Base-by-base conservation (phyloP, 2,329 filamentous ascomycete genomes). In the Lasiodiplodia hormozganensis region DNA sequence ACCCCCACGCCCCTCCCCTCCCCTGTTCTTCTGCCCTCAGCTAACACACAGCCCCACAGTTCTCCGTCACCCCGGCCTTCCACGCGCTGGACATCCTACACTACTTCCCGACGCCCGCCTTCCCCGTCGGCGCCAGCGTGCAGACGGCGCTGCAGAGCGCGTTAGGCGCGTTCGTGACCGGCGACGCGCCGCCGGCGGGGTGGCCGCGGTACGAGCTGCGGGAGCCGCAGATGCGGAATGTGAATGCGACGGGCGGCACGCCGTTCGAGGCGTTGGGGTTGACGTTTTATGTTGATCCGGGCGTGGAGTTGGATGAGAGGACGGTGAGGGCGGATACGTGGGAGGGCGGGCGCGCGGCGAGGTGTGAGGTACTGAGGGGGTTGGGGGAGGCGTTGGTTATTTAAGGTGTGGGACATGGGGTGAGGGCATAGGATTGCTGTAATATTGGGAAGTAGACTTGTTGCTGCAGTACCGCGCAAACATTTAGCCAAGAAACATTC, bases 351-450 rank as follows among this genome's bases (percentile, higher is more conserved):
- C 62, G 73, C 10, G 72, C 71, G 2, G 58, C n/a, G 49, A 65
- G 74, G 38, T 76, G 74, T 65, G 72, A 74, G 14, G 73, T 74
- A 21, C 73, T 72, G 72, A 72, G 70, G 58, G 70, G 62, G 14
- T 68, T 74, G 25, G 70, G 68, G 11, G 58, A 12, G 10, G 58
- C 5, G 16, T 21, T 62, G 40, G 40, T 51, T 5, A 51, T 18
- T 62, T 23, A 23, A 23, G 23, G 23, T 23, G 23, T 23, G 23
- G 23, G 23, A 23, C 3, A 23, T 2, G 23, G 23, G 23, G 23
- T 23, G 23, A 23, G 23, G 3, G 23, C 23, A 23, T 23, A 23
- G 2, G 23, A 23, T 23, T 23, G 23, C 23, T 23, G 23, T 3
- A 23, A 23, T 23, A 23, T 23, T 23, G 2, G 23, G 3, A 23